Evolutionary conservation across 495 filamentous ascomycete species (phyloP).

Genomic region (Beverwykella pulmonaria): DNA sequence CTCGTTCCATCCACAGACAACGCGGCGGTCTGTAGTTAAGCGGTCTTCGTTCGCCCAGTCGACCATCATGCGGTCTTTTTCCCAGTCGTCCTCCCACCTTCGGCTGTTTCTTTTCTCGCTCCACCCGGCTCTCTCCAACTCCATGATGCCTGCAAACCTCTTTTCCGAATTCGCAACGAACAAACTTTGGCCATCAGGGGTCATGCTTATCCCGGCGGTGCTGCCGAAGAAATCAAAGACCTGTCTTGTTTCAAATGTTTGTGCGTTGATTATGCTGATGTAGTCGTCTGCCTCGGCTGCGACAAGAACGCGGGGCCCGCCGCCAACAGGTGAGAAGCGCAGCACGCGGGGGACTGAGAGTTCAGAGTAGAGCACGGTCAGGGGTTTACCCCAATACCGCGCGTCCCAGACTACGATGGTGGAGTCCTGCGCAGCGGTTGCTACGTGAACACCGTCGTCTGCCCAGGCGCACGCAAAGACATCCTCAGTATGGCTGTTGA

Average conservation of each 20-base stretch:
- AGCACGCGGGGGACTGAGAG: conserved; percentile 78
- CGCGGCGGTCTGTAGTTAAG: background rate
- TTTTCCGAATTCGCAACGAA: conserved; percentile 75
- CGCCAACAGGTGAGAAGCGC: conserved; percentile 78
- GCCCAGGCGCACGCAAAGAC: conserved; percentile 93
- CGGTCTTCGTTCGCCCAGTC: conserved; percentile 7
- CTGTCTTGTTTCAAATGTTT: conserved; percentile 59
- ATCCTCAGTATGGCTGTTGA: conserved; percentile 75
- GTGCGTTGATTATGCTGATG: conserved; percentile 75
- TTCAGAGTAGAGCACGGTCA: conserved; percentile 61
- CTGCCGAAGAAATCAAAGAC: conserved; percentile 85
- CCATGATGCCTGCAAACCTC: conserved; percentile 77
- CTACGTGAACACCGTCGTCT: conserved; percentile 82
- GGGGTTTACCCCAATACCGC: conserved; percentile 65
- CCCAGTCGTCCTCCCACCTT: background rate
- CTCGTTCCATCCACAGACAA: background rate
- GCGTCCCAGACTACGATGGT: conserved; percentile 85
- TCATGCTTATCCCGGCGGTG: conserved; percentile 74
- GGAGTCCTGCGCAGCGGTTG: conserved; percentile 89
- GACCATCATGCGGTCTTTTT: background rate
- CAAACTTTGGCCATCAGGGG: conserved; percentile 67
- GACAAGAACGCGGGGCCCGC: conserved; percentile 71
- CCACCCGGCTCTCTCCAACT: conserved; percentile 60
- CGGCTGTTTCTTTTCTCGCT: background rate
- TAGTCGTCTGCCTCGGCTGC: conserved; percentile 84